Base-by-base conservation (phyloP, 2,329 filamentous ascomycete species). In the Ophiostoma triangulosporum region DNA sequence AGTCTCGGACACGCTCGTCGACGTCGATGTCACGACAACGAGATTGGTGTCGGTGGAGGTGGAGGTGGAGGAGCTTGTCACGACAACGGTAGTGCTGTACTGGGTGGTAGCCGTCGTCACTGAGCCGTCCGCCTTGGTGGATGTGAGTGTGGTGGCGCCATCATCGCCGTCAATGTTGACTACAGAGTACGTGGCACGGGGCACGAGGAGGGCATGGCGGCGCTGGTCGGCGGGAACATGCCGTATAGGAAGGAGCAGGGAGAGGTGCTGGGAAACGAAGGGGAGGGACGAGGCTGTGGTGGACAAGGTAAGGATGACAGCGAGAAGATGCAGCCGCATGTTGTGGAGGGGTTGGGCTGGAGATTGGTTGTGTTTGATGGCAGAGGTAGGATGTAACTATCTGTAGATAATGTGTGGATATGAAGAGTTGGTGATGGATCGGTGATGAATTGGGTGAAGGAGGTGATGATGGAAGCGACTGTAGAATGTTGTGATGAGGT, bases 181-280 rank as follows among this genome's bases (percentile, higher is more conserved):
- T 1, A 69, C 65, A 9, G 68, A 68, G 51, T 68, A 69, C 2
- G 65, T 68, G 33, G 66, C 65, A 38, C 66, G 62, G 17, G 67
- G 58, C 15, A 56, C 62, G 6, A 68, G 56, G 5, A 38, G 53
- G 17, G 54, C 51, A 6, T 57, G 50, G 26, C 55, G 48, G 8
- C 43, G 43, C 43, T 46, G 43, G 11, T 31, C 12, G n/a, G 26
- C 14, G 46, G 54, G 45, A 26, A 46, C 17, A 12, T 53, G 54
- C 17, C 20, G 38, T 17, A 36, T 27, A 17, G 20, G 31, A 17
- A 26, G 22, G 17, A 15, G 35, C 14, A n/a, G 27, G 4, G 35
- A 45, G 15, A 45, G 29, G 33, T 51, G 33, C 29, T 51, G 43
- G 29, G 55, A 35, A 26, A 62, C 51, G 15, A 68, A 58, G 5